Percentiles rank a stretch among this genome's conserved stretches.
Conservation (phyloP, 2,329 filamentous ascomycete species). For the Beauveria scarabaeidicola region DNA sequence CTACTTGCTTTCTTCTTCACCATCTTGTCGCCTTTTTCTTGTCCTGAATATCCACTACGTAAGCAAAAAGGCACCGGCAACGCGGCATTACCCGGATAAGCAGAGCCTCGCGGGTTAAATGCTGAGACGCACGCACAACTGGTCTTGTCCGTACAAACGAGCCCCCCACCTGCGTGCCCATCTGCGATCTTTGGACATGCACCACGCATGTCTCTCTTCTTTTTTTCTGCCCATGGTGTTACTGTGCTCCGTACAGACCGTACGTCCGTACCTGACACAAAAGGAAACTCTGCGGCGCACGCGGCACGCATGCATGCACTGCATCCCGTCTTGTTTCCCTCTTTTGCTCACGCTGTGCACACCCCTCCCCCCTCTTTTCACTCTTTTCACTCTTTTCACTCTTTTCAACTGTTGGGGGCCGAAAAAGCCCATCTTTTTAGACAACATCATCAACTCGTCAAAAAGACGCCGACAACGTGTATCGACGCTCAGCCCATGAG, state of each 20-base stretch:
- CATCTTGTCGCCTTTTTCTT: not conserved
- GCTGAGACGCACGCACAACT: not conserved
- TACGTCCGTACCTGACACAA: constrained; percentile 10
- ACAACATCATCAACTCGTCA: not conserved
- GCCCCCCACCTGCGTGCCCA: not conserved
- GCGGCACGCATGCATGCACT: not conserved
- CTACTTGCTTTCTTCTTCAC: not conserved
- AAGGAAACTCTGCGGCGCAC: not conserved
- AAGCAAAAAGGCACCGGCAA: too few species aligned
- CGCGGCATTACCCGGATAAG: not conserved
- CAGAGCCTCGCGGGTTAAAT: not conserved
- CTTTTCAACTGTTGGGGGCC: not conserved
- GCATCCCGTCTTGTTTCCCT: not conserved
- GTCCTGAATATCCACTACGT: not conserved
- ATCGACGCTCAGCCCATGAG: not conserved
- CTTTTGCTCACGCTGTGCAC: not conserved
- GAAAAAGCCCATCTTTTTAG: not conserved
- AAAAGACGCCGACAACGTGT: not conserved
- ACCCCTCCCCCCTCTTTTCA: not conserved
- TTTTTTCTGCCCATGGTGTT: not conserved
- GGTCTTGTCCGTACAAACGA: not conserved
- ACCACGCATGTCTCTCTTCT: not conserved
- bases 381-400: too few species aligned
- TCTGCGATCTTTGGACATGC: constrained; percentile 1
- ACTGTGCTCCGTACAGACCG: constrained; percentile 1